Conservation (phyloP, 2,329 filamentous ascomycete species). For the Aureobasidium mangrovei region DNA sequence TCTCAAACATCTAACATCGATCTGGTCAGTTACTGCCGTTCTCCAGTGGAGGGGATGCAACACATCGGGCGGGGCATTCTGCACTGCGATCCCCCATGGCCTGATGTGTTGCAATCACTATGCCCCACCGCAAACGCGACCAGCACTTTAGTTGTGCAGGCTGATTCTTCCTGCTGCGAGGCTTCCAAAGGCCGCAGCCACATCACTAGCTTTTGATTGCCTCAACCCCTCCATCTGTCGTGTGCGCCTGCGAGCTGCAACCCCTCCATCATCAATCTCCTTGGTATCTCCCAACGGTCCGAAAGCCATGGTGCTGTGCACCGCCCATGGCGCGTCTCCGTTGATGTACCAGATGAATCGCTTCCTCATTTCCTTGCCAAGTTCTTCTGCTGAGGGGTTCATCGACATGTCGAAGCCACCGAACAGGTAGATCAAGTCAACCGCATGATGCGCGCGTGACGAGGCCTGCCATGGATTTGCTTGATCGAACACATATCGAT, state of each 20-base stretch:
- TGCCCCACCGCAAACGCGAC: background rate
- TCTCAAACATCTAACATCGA: background rate
- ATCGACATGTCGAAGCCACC: slow-evolving; percentile 32
- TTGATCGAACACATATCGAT: slow-evolving; percentile 38
- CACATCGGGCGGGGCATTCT: slow-evolving; percentile 4
- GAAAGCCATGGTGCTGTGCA: slow-evolving; percentile 28
- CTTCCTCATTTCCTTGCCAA: slow-evolving; percentile 32
- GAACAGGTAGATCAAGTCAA: slow-evolving; percentile 40
- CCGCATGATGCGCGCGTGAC: slow-evolving; percentile 39
- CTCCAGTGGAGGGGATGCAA: background rate
- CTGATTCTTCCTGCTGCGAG: slow-evolving; percentile 36
- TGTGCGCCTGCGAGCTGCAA: slow-evolving; percentile 28
- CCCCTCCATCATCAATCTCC: slow-evolving; percentile 27
- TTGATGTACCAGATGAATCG: slow-evolving; percentile 35
- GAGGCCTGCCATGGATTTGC: slow-evolving; percentile 41
- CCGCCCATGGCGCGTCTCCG: slow-evolving; percentile 31
- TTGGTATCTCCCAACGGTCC: slow-evolving; percentile 32
- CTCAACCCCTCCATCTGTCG: slow-evolving; percentile 25
- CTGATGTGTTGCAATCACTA: slow-evolving; percentile 2
- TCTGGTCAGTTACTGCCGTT: background rate
- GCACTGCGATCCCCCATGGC: background rate
- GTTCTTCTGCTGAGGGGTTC: slow-evolving; percentile 26
- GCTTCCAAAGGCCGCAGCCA: slow-evolving; percentile 26
- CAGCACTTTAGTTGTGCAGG: slow-evolving; percentile 20
- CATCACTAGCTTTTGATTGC: slow-evolving; percentile 24